Evolutionary conservation across 1,284 basidiomycete genomes (phyloP), one percentile per base, ranked within the genome.

Genomic region (Moesziomyces sp.): DNA sequence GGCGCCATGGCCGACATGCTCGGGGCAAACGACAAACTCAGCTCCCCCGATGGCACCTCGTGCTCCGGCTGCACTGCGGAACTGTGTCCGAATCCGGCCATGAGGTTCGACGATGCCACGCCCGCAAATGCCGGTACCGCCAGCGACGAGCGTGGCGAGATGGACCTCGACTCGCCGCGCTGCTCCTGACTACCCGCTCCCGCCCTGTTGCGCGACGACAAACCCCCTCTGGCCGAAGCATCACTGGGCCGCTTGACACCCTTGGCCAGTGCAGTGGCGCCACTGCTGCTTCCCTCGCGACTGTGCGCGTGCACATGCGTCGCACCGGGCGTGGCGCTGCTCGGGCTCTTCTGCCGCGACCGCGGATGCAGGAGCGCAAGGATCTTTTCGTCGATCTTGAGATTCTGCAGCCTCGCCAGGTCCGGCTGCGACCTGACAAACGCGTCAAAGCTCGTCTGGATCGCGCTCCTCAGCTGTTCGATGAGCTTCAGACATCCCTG

Each of bases 301-400:
- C 46, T 34, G 18, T 57, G 48, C 21, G 16, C 49, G 18, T 57
- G 48, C 21, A 13, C 49, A 5, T 19, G 21, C 6, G 38, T 18
- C 14, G 21, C 34, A 18, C 44, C 26, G 24, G 45, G 21, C 26
- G 58, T 45, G n/a, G 55, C 26, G 9, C 50, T 38, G 6, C 26
- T 28, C 26, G 66, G 46, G 24, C 67, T 60, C 52, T 48, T 57
- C 30, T 56, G 43, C 1, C 55, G 38, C 9, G 67, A 62, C 19
- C 72, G 35, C 21, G 72, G 72, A 56, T 74, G 68, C 26, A 74
- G 52, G n/a, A 74, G 42, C 1, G 66, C 38, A 16, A 70, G 50
- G 5, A 74, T 52, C 43, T 45, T 43, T n/a, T 67, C 44, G 30
- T 74, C 72, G 21, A 66, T 46, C 40, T 49, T 34, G 16, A 74